Conservation (phyloP, 2,329 filamentous ascomycete species). For the Fusarium vanettenii region DNA sequence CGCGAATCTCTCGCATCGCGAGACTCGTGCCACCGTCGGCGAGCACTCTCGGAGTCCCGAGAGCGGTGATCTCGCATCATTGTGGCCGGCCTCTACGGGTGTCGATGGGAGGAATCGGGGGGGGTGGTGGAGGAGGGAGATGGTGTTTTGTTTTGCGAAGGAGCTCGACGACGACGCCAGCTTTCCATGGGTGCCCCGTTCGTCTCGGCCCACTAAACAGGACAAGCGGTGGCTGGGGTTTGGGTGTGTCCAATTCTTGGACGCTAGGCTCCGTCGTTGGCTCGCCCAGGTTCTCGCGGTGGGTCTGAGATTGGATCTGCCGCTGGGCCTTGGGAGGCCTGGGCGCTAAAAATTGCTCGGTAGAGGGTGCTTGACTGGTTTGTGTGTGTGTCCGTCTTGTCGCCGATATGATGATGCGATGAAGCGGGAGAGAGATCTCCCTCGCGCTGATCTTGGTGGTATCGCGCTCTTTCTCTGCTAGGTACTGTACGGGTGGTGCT, state of each 20-base stretch:
- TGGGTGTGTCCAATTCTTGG: conserved; percentile 25
- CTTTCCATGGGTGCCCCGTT: conserved; percentile 41
- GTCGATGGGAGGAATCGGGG: conserved; percentile 29
- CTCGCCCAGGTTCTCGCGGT: conserved; percentile 18
- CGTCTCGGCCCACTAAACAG: conserved; percentile 42
- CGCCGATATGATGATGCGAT: not conserved
- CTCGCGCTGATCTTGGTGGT: not conserved
- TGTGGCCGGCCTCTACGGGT: conserved; percentile 45
- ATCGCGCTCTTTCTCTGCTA: not conserved
- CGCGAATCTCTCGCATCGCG: conserved; percentile 44
- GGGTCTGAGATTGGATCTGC: conserved; percentile 41
- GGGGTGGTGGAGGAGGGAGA: conserved; percentile 6
- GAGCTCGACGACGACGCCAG: conserved; percentile 32
- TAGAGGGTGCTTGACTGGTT: not conserved
- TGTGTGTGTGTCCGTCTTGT: not conserved
- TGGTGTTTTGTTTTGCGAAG: conserved; percentile 45
- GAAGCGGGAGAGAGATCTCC: not conserved
- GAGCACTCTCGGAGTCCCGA: conserved; percentile 66
- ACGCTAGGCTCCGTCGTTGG: conserved; percentile 37
- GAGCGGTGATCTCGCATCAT: conserved; percentile 68
- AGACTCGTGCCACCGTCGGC: conserved; percentile 58
- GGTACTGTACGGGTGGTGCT: not conserved
- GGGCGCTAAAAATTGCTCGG: conserved; percentile 15
- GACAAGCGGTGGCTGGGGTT: conserved; percentile 46
- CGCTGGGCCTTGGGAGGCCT: conserved; percentile 12